These are phyloP conservation scores for Globisporangium barbulae DNA, from an alignment of 352 stramenopile species.

Conservation along the genomic window DNA sequence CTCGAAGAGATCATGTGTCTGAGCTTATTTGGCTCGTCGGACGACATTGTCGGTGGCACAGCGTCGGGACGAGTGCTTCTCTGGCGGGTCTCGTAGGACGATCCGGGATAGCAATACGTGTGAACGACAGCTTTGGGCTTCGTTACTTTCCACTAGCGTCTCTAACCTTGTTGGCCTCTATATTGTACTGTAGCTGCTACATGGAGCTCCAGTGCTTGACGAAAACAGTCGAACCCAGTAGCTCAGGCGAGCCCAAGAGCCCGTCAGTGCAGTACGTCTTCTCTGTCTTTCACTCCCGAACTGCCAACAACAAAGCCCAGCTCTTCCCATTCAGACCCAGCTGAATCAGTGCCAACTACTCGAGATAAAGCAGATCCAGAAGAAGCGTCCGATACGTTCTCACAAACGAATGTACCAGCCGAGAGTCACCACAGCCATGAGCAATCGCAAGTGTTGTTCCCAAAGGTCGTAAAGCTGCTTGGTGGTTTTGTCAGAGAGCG, in stretches of 20 bases:
- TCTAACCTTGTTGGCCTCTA: background rate
- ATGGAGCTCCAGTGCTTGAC: slow-evolving; percentile 12
- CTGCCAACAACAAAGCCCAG: background rate
- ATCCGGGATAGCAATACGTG: slow-evolving; percentile 17
- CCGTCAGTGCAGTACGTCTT: slow-evolving; percentile 13
- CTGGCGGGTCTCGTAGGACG: slow-evolving; percentile 27
- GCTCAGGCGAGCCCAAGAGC: background rate
- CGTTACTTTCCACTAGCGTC: background rate
- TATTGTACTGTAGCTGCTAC: slow-evolving; percentile 6
- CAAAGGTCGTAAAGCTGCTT: too few species aligned
- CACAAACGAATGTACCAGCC: slow-evolving; percentile 5
- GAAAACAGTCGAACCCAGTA: background rate
- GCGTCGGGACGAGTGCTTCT: slow-evolving; percentile 40
- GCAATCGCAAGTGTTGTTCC: background rate
- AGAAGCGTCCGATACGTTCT: slow-evolving; percentile 7
- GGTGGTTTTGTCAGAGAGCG: too few species aligned
- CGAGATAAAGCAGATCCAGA: background rate
- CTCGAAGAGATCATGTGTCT: slow-evolving; percentile 53
- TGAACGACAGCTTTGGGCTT: background rate
- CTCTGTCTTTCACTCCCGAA: background rate
- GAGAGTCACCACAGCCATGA: slow-evolving; percentile 16
- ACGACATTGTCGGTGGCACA: slow-evolving; percentile 51
- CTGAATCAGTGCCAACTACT: background rate
- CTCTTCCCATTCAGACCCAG: too few species aligned
- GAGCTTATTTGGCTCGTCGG: slow-evolving; percentile 40